A percentile compares a stretch with the other conserved stretches of the same genome.
Evolutionary conservation across 495 filamentous ascomycete genomes (phyloP).

Genomic region (Paragyromitra xinjiangensis): DNA sequence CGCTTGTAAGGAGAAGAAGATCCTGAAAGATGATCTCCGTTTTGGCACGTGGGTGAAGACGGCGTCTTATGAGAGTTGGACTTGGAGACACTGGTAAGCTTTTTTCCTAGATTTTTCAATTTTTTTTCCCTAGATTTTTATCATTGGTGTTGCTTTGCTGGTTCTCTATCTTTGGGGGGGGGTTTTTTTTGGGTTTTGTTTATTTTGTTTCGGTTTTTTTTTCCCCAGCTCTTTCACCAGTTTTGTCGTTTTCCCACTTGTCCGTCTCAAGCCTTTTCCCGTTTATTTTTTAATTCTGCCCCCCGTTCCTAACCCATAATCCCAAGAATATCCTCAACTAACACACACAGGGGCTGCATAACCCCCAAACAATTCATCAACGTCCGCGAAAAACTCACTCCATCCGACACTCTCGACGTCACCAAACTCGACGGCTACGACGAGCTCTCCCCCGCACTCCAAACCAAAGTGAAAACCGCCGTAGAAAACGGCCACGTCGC

Average conservation of each 20-base stretch:
- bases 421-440: conserved; percentile 71
- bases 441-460: conserved; percentile 65
- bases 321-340: neutral
- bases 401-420: conserved; percentile 53
- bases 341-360: conserved; percentile 68
- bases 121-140: neutral
- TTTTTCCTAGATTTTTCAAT: neutral
- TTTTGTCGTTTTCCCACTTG: neutral
- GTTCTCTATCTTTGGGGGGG: neutral
- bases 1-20: conserved; percentile 69
- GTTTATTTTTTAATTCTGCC: neutral
- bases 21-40: conserved; percentile 78
- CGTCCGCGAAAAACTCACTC: conserved; percentile 57
- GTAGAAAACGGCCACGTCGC: conserved; percentile 74
- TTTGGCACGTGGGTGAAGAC: conserved; percentile 72
- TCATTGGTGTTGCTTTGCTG: neutral
- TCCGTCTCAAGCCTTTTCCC: too few species aligned
- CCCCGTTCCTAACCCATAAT: neutral
- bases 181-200: neutral
- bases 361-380: conserved; percentile 70
- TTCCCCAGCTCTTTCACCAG: neutral
- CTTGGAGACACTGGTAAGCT: conserved; percentile 81
- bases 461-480: conserved; percentile 69
- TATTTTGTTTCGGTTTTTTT: neutral
- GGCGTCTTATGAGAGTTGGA: conserved; percentile 62